Evolutionary conservation across 495 filamentous ascomycete species (phyloP), one percentile per base, ranked within the genome.

Genomic region (Podospora fimiseda): DNA sequence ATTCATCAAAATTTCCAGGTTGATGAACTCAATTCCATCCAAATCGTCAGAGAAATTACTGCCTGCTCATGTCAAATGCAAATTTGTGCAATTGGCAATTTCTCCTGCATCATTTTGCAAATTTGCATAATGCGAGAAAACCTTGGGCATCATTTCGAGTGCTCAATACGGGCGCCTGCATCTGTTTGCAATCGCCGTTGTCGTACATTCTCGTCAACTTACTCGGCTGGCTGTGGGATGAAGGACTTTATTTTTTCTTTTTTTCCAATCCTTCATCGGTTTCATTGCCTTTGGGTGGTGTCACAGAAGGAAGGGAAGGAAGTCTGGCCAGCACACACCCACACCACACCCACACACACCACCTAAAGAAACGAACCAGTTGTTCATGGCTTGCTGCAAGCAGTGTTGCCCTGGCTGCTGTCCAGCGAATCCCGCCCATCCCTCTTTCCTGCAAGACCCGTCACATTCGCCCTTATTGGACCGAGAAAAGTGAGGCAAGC

Each of bases 401-500:
- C 27, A 33, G 5, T 33, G 27, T 33, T 56, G 22, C 11, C 27
- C 18, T 40, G 49, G 48, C 40, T 41, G 27, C 45, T 40, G 43
- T 43, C 39, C 50, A 22, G 43, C 38, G 37, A 48, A 37, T 36
- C 48, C 50, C 27, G 39, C 44, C 39, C 55, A 55, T 53, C 40
- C 50, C 38, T 30, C 30, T 2, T 38, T 40, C 15, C 38, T 52
- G 55, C 50, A 53, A 43, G 44, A 41, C 21, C 50, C 46, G 4
- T 53, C 45, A 50, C 40, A 21, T 21, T 11, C 5, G 20, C 13
- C 9, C 8, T 37, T 21, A 53, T 57, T 57, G 55, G 55, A 7
- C 23, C 30, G 21, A 42, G 6, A 43, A 50, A 51, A 57, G 55
- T 57, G 55, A 57, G 55, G 55, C 55, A 47, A 41, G 6, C 15